Conservation (phyloP, 106 monocot genomes). For the Dactylorhiza incarnata region DNA sequence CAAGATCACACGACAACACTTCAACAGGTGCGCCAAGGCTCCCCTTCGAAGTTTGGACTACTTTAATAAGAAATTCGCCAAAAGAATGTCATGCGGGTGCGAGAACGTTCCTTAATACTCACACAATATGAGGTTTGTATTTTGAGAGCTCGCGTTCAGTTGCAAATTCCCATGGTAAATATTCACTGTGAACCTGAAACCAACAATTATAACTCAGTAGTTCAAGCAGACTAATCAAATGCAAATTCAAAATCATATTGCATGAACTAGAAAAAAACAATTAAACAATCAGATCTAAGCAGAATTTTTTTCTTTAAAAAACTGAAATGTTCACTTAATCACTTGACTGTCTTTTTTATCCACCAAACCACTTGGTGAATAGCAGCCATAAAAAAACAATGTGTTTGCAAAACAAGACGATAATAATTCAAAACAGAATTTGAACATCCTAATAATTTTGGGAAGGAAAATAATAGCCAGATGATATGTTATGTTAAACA, state of each 20-base stretch:
- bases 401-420: neutral
- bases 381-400: neutral
- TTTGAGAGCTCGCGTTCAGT: constrained; percentile 41
- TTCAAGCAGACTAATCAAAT: neutral
- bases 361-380: neutral
- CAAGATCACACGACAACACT: neutral
- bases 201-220: neutral
- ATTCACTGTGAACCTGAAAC: constrained; percentile 60
- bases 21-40: neutral
- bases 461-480: neutral
- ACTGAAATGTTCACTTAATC: neutral
- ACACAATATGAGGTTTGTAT: constrained; percentile 64
- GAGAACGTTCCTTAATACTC: constrained; percentile 17
- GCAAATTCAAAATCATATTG: neutral
- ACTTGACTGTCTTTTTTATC: neutral
- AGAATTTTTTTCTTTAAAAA: neutral
- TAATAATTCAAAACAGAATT: neutral
- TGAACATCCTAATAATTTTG: neutral
- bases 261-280: neutral
- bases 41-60: neutral
- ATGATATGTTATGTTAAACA: neutral
- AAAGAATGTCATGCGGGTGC: neutral
- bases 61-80: neutral
- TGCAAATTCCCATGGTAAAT: constrained; percentile 72
- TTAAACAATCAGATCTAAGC: constrained; percentile 1